Evolutionary conservation across 768 basidiomycete species (phyloP).

Genomic region (Tricholoma terreum): DNA sequence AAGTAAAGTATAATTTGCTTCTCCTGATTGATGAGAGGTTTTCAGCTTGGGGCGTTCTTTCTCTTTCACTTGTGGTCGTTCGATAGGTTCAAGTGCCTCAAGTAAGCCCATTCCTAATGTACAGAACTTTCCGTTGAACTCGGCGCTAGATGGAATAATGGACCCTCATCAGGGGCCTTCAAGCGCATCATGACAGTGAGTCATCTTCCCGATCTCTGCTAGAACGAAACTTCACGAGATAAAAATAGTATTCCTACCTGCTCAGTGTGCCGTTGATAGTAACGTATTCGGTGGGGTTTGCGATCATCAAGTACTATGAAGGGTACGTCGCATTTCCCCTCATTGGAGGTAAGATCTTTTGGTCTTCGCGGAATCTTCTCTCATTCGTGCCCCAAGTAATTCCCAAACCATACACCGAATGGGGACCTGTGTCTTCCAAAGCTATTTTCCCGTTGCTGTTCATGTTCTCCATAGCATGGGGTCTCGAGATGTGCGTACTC

Average conservation of each 20-base stretch:
- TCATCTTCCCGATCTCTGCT: neutral
- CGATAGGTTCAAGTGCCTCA: slow-evolving; percentile 73
- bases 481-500: slow-evolving; percentile 64
- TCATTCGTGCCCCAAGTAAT: slow-evolving; percentile 40
- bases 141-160: slow-evolving; percentile 60
- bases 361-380: neutral
- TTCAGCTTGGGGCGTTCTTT: slow-evolving; percentile 59
- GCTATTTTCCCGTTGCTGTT: slow-evolving; percentile 68
- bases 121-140: neutral
- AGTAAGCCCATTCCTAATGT: slow-evolving; percentile 32
- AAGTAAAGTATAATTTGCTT: neutral
- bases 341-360: slow-evolving; percentile 45
- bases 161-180: slow-evolving; percentile 67
- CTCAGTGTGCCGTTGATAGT: slow-evolving; percentile 58
- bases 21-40: neutral
- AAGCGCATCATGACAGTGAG: slow-evolving; percentile 83
- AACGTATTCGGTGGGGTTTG: slow-evolving; percentile 58
- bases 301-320: slow-evolving; percentile 69
- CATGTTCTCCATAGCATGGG: slow-evolving; percentile 64
- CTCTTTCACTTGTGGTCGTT: slow-evolving; percentile 78
- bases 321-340: slow-evolving; percentile 50
- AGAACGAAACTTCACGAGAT: neutral
- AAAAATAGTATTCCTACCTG: slow-evolving; percentile 68
- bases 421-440: slow-evolving; percentile 42
- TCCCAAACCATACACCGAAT: slow-evolving; percentile 60